Conservation (phyloP, 2,329 filamentous ascomycete species). For the Colletotrichum lini region DNA sequence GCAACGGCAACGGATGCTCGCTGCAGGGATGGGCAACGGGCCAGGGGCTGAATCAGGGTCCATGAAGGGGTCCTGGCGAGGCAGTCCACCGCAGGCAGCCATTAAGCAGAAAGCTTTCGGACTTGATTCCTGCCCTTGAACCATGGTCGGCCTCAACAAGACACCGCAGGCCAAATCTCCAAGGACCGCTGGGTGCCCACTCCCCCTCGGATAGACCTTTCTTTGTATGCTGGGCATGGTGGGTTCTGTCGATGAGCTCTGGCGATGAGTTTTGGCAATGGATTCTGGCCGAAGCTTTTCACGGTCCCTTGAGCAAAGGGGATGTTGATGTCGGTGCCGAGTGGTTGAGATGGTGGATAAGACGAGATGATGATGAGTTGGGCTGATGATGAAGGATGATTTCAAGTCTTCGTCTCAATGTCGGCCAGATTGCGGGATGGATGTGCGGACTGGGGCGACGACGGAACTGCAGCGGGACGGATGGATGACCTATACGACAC, state of each 20-base stretch:
- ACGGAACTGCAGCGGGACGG: neutral
- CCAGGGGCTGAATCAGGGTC: constrained; percentile 42
- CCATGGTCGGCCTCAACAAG: neutral
- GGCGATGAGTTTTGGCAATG: neutral
- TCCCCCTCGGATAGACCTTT: neutral
- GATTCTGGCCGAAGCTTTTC: neutral
- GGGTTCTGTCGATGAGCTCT: neutral
- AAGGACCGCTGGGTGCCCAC: neutral
- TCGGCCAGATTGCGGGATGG: constrained; percentile 9
- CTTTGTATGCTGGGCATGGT: neutral
- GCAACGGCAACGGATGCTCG: constrained; percentile 31
- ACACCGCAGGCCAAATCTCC: neutral
- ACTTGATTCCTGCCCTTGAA: neutral
- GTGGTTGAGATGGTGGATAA: constrained; percentile 13
- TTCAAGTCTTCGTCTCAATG: constrained; percentile 28
- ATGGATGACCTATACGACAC: neutral
- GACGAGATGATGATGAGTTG: neutral
- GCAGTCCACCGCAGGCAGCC: neutral
- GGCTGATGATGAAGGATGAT: neutral
- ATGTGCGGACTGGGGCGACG: neutral
- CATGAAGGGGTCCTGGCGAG: constrained; percentile 8
- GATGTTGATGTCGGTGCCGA: neutral
- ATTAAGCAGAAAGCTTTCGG: constrained; percentile 8
- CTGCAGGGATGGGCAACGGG: constrained; percentile 30
- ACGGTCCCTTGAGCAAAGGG: neutral